A percentile compares a stretch with the other conserved stretches of the same genome.
Evolutionary conservation across 176 grass and related monocot genomes (phyloP).

Genomic region (Carex littledalei): DNA sequence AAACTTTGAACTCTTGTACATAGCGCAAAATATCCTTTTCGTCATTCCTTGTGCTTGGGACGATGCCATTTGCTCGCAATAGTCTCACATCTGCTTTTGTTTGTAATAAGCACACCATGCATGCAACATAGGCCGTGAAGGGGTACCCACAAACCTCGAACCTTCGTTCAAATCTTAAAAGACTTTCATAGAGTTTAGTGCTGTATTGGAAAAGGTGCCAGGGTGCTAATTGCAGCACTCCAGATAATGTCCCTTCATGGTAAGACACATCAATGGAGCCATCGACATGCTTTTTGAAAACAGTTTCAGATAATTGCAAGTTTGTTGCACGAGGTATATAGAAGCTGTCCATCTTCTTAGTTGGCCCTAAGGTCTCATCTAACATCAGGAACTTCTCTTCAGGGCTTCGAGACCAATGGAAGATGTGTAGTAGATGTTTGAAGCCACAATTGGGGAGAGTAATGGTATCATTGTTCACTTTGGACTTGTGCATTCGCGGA

Average conservation of each 20-base stretch:
- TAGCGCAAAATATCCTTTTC: not conserved
- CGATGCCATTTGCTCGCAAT: not conserved
- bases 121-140: not conserved
- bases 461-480: not conserved
- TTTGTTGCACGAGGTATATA: not conserved
- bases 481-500: too few species aligned
- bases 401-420: too few species aligned
- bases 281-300: not conserved
- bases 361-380: not conserved
- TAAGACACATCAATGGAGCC: not conserved
- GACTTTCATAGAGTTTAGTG: not conserved
- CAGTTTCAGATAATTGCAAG: not conserved
- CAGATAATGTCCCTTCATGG: not conserved
- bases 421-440: too few species aligned
- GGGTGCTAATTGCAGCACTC: not conserved
- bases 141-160: not conserved
- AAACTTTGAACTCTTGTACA: not conserved
- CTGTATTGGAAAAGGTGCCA: not conserved
- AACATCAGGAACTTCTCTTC: not conserved
- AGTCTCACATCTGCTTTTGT: not conserved
- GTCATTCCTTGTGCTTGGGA: not conserved
- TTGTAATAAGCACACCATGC: not conserved
- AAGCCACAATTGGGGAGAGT: too few species aligned
- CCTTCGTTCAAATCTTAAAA: not conserved
- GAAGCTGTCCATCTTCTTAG: not conserved